phyloP scores from a whole-genome alignment of 2,329 filamentous ascomycete genomes.

The Clathrospora elynae region DNA sequence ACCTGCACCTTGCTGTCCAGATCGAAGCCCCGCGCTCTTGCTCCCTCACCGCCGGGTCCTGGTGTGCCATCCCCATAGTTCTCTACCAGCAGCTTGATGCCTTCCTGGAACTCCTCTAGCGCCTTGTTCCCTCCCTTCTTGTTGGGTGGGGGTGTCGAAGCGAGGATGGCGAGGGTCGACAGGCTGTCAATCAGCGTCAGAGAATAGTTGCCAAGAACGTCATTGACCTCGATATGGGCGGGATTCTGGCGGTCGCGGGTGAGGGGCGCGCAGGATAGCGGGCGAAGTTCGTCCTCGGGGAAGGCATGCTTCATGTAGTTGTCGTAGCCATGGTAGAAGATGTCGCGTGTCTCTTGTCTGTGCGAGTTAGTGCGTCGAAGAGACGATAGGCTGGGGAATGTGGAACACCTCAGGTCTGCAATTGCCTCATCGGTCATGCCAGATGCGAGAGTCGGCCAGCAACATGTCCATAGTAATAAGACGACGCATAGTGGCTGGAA shows the following conservation, averaged over 20 bases:
- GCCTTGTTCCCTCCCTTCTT: slow-evolving; percentile 60
- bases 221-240: slow-evolving; percentile 83
- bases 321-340: slow-evolving; percentile 97
- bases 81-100: slow-evolving; percentile 74
- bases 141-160: slow-evolving; percentile 68
- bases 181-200: slow-evolving; percentile 93
- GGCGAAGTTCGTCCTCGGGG: slow-evolving; percentile 92
- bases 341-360: slow-evolving; percentile 61
- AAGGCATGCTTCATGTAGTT: slow-evolving; percentile 95
- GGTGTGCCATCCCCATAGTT: slow-evolving; percentile 84
- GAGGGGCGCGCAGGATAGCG: slow-evolving; percentile 81
- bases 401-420: slow-evolving; percentile 42
- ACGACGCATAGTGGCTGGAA: slow-evolving; percentile 40
- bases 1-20: slow-evolving; percentile 98
- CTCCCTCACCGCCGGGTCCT: slow-evolving; percentile 70
- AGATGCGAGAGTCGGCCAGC: slow-evolving; percentile 41
- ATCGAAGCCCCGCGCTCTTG: slow-evolving; percentile 81
- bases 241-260: slow-evolving; percentile 82
- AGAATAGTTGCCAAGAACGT: slow-evolving; percentile 96
- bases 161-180: slow-evolving; percentile 89
- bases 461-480: slow-evolving; percentile 38
- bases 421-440: slow-evolving; percentile 55
- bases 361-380: slow-evolving; percentile 12
- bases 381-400: not conserved
- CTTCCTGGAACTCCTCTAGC: slow-evolving; percentile 72